phyloP scores from a whole-genome alignment of 2,329 filamentous ascomycete species.

The Sporothrix curviconia region DNA sequence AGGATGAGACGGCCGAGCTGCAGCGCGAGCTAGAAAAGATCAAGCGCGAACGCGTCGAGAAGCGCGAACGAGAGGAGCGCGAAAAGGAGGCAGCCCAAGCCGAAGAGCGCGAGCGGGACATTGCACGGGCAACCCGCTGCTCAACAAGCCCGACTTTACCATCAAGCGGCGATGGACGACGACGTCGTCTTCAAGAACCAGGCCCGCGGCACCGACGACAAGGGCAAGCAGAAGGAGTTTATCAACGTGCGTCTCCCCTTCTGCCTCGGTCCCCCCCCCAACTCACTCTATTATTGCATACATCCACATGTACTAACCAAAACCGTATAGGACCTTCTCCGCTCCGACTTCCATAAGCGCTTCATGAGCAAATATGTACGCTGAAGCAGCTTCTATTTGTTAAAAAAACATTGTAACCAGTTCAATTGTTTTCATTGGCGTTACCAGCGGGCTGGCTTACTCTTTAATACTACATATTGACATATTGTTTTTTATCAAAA shows the following conservation, averaged over 20 bases:
- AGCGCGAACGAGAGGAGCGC: slow-evolving; percentile 74
- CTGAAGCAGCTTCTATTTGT: slow-evolving; percentile 27
- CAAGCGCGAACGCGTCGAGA: slow-evolving; percentile 74
- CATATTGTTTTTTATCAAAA: too few relatives aligned
- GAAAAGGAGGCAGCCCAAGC: slow-evolving; percentile 75
- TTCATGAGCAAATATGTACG: slow-evolving; percentile 76
- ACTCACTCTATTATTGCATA: too few relatives aligned
- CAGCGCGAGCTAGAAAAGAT: slow-evolving; percentile 94
- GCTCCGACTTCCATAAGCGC: slow-evolving; percentile 94
- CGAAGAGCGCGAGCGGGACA: slow-evolving; percentile 77
- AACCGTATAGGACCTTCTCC: slow-evolving; percentile 62
- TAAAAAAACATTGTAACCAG: too few relatives aligned
- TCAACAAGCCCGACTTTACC: slow-evolving; percentile 83
- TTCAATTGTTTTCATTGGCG: too few relatives aligned
- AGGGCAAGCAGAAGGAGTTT: slow-evolving; percentile 82
- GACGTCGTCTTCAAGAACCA: slow-evolving; percentile 99
- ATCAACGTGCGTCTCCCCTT: slow-evolving; percentile 65
- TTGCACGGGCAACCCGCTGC: slow-evolving; percentile 87
- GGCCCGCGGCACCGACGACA: slow-evolving; percentile 87
- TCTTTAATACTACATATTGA: too few relatives aligned
- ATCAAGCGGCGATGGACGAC: slow-evolving; percentile 92
- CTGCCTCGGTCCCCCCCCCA: neutral
- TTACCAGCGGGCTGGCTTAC: too few relatives aligned
- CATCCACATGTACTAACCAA: slow-evolving; percentile 6
- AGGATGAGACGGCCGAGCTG: slow-evolving; percentile 81